Evolutionary conservation across 352 stramenopile species (phyloP).

Genomic region (Globisporangium cederbergense): DNA sequence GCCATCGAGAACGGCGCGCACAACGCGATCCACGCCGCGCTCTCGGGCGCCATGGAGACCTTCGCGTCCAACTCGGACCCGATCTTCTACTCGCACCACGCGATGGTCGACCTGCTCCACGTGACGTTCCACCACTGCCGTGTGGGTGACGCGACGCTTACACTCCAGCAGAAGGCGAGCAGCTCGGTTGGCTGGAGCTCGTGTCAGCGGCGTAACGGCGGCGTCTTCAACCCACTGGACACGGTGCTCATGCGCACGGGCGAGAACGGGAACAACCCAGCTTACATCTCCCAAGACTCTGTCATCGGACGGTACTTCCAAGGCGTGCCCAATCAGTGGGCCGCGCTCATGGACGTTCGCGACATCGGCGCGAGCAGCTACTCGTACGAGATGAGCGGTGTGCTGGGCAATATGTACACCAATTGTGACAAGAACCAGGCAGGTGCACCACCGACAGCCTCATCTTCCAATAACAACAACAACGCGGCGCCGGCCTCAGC

Average conservation of each 20-base stretch:
- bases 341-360: constrained; percentile 19
- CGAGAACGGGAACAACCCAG: constrained; percentile 19
- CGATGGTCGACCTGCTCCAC: constrained; percentile 41
- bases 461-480: neutral
- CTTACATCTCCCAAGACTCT: constrained; percentile 9
- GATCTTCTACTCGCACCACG: constrained; percentile 61
- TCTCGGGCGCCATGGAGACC: constrained; percentile 38
- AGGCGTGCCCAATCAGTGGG: constrained; percentile 24
- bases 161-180: constrained; percentile 26
- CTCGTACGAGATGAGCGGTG: constrained; percentile 16
- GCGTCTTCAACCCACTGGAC: constrained; percentile 4
- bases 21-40: constrained; percentile 38
- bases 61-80: constrained; percentile 47
- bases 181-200: constrained; percentile 11
- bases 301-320: constrained; percentile 52
- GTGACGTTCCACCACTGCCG: constrained; percentile 59
- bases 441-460: constrained; percentile 20
- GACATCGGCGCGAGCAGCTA: constrained; percentile 17
- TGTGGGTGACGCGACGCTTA: constrained; percentile 21
- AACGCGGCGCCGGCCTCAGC: constrained; percentile 9
- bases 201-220: constrained; percentile 12
- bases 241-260: constrained; percentile 27
- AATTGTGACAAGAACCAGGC: constrained; percentile 23
- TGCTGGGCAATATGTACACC: constrained; percentile 12
- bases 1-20: constrained; percentile 42